phyloP scores from a whole-genome alignment of 306 rosid species.

The Quercus bicolor region DNA sequence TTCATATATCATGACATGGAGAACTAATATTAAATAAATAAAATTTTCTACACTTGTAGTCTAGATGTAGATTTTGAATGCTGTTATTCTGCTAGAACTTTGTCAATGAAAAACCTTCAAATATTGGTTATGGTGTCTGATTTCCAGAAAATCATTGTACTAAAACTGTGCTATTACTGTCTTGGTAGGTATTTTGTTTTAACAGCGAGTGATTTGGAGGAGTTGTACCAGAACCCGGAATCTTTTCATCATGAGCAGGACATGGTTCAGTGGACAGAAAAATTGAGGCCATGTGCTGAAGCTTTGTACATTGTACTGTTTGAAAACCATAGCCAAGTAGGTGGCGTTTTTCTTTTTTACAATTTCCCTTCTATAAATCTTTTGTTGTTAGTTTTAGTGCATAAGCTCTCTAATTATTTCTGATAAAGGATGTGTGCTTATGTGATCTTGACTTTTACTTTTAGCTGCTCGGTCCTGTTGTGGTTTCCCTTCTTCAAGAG shows the following conservation, averaged over 20 bases:
- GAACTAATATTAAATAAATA: neutral
- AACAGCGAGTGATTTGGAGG: slow-evolving; percentile 81
- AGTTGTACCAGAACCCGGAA: slow-evolving; percentile 84
- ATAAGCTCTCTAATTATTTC: slow-evolving; percentile 16
- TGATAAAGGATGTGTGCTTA: slow-evolving; percentile 16
- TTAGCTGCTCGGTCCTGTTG: slow-evolving; percentile 92
- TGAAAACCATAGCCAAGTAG: slow-evolving; percentile 91
- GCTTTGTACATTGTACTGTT: slow-evolving; percentile 88
- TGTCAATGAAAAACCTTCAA: neutral
- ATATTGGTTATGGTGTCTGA: slow-evolving; percentile 12
- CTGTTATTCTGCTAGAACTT: slow-evolving; percentile 9
- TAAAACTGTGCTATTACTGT: slow-evolving; percentile 22
- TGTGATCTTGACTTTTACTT: slow-evolving; percentile 24
- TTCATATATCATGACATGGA: neutral
- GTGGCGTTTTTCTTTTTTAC: slow-evolving; percentile 22
- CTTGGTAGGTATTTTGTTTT: slow-evolving; percentile 85
- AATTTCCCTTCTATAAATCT: slow-evolving; percentile 21
- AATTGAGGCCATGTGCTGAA: slow-evolving; percentile 95
- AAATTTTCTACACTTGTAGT: neutral
- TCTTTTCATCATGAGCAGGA: slow-evolving; percentile 97
- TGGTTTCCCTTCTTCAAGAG: slow-evolving; percentile 89
- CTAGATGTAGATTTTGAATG: neutral
- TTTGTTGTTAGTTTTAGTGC: neutral
- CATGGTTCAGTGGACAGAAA: slow-evolving; percentile 99
- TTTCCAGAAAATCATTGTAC: neutral